These are phyloP conservation scores for Rhodotorula toruloides DNA, from an alignment of 768 basidiomycete genomes.

Conservation along the genomic window DNA sequence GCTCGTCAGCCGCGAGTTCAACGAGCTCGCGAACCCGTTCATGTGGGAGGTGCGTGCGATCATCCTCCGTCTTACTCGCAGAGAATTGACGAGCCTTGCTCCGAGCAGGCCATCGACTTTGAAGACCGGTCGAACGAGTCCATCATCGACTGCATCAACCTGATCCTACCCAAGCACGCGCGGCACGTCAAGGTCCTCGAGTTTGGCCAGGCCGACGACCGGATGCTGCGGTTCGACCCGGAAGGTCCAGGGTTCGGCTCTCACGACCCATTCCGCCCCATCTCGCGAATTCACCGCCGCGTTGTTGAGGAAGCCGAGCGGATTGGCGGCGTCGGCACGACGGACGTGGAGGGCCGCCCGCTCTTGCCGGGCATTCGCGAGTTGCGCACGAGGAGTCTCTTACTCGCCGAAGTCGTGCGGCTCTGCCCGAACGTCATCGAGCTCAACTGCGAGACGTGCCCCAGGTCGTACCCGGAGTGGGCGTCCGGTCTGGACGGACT, in stretches of 20 bases:
- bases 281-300: not conserved
- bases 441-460: conserved; percentile 21
- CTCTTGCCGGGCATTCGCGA: not conserved
- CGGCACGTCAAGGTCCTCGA: conserved; percentile 16
- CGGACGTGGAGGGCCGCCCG: no score
- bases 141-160: not conserved
- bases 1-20: conserved; percentile 26
- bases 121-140: conserved; percentile 1
- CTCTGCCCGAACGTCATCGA: conserved; percentile 6
- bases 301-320: conserved; percentile 8
- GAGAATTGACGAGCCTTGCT: not conserved
- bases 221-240: not conserved
- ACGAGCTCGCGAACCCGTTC: conserved; percentile 5
- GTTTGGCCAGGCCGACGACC: conserved; percentile 14
- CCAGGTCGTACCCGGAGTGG: not conserved
- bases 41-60: conserved; percentile 19
- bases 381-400: conserved; percentile 1
- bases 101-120: conserved; percentile 15
- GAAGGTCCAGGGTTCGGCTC: not conserved
- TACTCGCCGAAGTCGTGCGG: conserved; percentile 13
- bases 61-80: no score
- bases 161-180: conserved; percentile 13
- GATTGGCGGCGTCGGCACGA: not conserved
- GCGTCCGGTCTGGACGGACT: no score
- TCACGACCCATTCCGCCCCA: not conserved